A percentile compares a stretch with the other conserved stretches of the same genome.
Conservation (phyloP, 2,329 filamentous ascomycete species). For the Tolypocladium tundrense region DNA sequence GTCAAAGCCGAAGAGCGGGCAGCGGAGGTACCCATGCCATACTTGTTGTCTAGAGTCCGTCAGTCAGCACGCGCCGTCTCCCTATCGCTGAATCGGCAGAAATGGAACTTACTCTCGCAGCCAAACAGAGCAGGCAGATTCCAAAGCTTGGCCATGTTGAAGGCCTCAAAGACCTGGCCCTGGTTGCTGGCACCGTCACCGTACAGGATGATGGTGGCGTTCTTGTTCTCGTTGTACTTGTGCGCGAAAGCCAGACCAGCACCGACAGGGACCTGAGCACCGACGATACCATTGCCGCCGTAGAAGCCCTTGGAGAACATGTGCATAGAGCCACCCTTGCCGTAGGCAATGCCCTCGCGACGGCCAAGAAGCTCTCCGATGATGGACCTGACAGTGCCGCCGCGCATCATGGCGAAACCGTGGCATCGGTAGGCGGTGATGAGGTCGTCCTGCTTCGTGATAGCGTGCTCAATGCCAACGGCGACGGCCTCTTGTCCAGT, state of each 20-base stretch:
- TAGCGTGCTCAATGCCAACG: conserved; percentile 91
- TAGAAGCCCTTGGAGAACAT: conserved; percentile 99
- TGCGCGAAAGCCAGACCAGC: conserved; percentile 95
- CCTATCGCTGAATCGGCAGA: neutral
- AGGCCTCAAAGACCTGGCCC: conserved; percentile 98
- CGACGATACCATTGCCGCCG: conserved; percentile 97
- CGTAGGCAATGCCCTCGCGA: conserved; percentile 92
- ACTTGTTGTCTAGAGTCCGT: conserved; percentile 82
- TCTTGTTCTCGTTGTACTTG: conserved; percentile 83
- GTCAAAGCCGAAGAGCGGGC: conserved; percentile 89
- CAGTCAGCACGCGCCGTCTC: conserved; percentile 2
- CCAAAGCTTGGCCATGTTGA: conserved; percentile 99
- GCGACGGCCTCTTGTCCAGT: conserved; percentile 97
- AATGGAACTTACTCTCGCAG: conserved; percentile 74
- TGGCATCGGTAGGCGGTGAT: conserved; percentile 99
- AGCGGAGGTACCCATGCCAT: conserved; percentile 97
- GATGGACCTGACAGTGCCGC: conserved; percentile 79
- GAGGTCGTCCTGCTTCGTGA: conserved; percentile 82
- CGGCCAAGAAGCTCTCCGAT: conserved; percentile 93
- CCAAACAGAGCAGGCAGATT: conserved; percentile 91
- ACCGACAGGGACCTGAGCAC: conserved; percentile 94
- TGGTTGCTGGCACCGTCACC: conserved; percentile 98
- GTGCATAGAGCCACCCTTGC: conserved; percentile 99
- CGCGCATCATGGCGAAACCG: conserved; percentile 96
- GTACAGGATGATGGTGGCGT: conserved; percentile 81